Base-by-base conservation (phyloP, 495 filamentous ascomycete genomes). In the Penicillium antarcticum region DNA sequence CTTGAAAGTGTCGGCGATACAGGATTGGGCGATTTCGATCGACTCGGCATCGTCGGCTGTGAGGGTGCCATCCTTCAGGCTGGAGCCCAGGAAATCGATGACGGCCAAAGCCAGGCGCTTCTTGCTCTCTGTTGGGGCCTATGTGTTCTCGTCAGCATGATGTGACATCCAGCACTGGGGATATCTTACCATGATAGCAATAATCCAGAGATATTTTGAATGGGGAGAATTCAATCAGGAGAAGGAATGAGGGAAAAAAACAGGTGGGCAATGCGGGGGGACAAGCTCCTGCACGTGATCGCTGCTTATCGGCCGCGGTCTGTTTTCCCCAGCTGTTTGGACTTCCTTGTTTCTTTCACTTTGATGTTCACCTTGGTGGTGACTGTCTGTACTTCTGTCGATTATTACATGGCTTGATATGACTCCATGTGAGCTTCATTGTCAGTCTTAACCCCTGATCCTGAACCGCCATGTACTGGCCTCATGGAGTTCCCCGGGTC, bases 61-160 rank as follows among this genome's bases (percentile, higher is more conserved):
- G 33, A 97, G 80, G 24, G 91, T 94, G 58, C 92, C 92, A 60
- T 98, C 94, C 51, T 82, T 91, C 54, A 89, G 74, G 48, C 90
- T 96, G 57, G 81, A 84, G 48, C 80, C 80, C 24, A 98, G 85
- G 79, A 96, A 98, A 73, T 96, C 90, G 75, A 95, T 87, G 70
- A 98, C 91, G 60, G 95, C 91, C 66, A 97, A 88, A 62, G 94
- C 95, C 51, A 98, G 84, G 72, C 92, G 89, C 78, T 98, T 95
- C 74, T 96, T 95, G 52, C 91, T 85, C 55, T 88, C 87, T 51
- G 72, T 78, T 10, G 77, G 78, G 51, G 77, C 71, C 74, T 77
- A 54, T 4, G 8, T 29, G 26, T 29, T 29, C 5, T 29, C 9
- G 26, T 67, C n/a, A 62, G 58, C 26, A 42, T 21, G 3, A 11